Conservation (phyloP, 202 grass and related monocot genomes). For the Miscanthus sacchariflorus region DNA sequence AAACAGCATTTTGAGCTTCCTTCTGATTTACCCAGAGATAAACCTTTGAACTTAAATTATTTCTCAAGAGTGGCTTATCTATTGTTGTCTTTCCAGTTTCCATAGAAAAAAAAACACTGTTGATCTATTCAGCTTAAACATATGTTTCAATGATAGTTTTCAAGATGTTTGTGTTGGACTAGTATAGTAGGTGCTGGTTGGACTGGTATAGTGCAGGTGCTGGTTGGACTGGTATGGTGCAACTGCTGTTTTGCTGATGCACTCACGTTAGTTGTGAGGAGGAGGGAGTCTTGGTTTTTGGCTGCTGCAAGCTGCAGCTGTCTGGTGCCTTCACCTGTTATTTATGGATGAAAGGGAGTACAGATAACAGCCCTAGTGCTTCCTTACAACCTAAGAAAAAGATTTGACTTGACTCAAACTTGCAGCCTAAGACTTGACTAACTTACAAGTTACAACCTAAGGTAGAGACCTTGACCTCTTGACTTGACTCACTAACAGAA, state of each 20-base stretch:
- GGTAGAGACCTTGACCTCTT: too few species aligned
- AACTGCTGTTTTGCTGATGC: neutral
- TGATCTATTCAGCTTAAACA: conserved; percentile 13
- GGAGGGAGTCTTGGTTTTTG: neutral
- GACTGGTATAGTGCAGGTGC: neutral
- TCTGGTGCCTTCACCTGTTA: neutral
- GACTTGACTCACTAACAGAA: too few species aligned
- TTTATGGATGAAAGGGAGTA: too few species aligned
- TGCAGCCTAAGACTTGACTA: too few species aligned
- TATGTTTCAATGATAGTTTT: neutral
- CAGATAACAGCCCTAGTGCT: too few species aligned
- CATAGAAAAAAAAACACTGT: neutral
- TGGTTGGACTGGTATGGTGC: neutral
- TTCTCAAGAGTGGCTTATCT: conserved; percentile 22
- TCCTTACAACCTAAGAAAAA: too few species aligned
- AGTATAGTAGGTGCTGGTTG: neutral
- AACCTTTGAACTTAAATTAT: conserved; percentile 23
- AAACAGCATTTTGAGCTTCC: conserved; percentile 12
- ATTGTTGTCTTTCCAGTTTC: conserved; percentile 23
- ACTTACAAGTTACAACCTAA: too few species aligned
- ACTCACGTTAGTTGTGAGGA: neutral
- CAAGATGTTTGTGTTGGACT: neutral
- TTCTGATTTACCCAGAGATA: conserved; percentile 23
- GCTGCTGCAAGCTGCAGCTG: neutral
- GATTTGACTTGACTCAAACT: too few species aligned